Base-by-base conservation (phyloP, 2,329 filamentous ascomycete genomes). In the Akanthomyces lecanii region DNA sequence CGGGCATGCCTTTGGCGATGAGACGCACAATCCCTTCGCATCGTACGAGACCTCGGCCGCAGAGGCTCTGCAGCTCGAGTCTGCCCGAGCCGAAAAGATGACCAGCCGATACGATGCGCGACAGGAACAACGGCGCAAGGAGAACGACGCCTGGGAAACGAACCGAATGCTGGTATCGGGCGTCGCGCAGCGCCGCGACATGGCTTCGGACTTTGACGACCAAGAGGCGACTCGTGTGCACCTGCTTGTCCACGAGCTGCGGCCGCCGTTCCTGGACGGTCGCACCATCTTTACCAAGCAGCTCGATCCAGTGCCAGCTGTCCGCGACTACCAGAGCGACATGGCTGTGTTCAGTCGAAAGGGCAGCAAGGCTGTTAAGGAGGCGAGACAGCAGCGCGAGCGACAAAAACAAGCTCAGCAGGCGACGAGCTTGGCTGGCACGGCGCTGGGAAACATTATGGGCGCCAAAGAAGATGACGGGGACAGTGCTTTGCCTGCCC, bases 271-370 rank as follows among this genome's bases (percentile, higher is more conserved):
- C 71, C 79, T 99, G 54, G 94, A 99, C 76, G 95, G 95, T 28
- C 88, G 92, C 69, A 98, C 89, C 23, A 90, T 99, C 63, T 99
- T 99, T 74, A 99, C 95, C 4, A 98, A 97, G 75, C 96, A 99
- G 75, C 75, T 98, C 25, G 95, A 99, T 64, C 96, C 95, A 0
- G 90, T 99, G 1, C 92, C 94, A 0, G 96, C 95, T 0, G 91
- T 99, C 16, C 85, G 90, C 59, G 95, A 99, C 73, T 88, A 90
- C 30, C 94, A 98, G 76, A 99, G 96, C 72, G 95, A 99, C 72
- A 97, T 99, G 95, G 95, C 95, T 1, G 93, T 99, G 1, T 98
- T 98, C 70, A 96, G 92, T 77, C 85, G 94, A 50, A 97, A 97
- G 74, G 95, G 95, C 0, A 98, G 94, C 72, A 90, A 87, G 69